These are phyloP conservation scores for Stemphylium beticola DNA, from an alignment of 2,329 filamentous ascomycete genomes.

Conservation along the genomic window DNA sequence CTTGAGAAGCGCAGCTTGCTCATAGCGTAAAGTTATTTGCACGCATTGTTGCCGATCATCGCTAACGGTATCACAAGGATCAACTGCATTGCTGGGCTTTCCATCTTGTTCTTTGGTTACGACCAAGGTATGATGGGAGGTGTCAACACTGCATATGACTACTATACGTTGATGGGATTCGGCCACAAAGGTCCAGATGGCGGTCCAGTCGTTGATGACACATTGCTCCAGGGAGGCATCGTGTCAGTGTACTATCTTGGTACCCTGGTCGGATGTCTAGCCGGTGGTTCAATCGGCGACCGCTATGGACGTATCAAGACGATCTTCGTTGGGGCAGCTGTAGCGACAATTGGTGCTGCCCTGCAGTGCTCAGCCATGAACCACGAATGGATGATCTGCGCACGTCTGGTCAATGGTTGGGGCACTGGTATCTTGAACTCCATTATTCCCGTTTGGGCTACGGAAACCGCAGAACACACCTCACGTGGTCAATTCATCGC, in stretches of 20 bases:
- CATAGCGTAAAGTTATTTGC: slow-evolving; percentile 20
- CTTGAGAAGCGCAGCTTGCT: slow-evolving; percentile 38
- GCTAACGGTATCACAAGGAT: slow-evolving; percentile 16
- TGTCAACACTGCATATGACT: slow-evolving; percentile 42
- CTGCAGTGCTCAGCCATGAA: slow-evolving; percentile 72
- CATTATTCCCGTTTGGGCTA: slow-evolving; percentile 74
- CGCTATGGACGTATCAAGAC: slow-evolving; percentile 37
- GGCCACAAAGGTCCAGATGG: slow-evolving; percentile 35
- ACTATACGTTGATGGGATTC: slow-evolving; percentile 40
- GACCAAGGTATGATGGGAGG: slow-evolving; percentile 46
- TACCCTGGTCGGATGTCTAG: slow-evolving; percentile 33
- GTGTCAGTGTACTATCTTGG: slow-evolving; percentile 43
- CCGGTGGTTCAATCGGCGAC: slow-evolving; percentile 35
- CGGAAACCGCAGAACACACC: slow-evolving; percentile 71
- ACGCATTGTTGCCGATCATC: accelerated
- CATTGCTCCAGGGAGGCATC: slow-evolving; percentile 42
- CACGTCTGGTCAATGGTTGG: slow-evolving; percentile 67
- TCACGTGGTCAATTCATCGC: slow-evolving; percentile 72
- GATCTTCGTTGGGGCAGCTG: slow-evolving; percentile 34
- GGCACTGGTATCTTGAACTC: slow-evolving; percentile 74
- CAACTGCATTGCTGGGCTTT: slow-evolving; percentile 40
- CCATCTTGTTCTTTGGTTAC: slow-evolving; percentile 44
- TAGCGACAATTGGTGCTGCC: slow-evolving; percentile 57
- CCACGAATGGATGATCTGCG: slow-evolving; percentile 62
- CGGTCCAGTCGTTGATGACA: slow-evolving; percentile 31